A percentile compares a stretch with the other conserved stretches of the same genome.
Evolutionary conservation across 228 moss, liverwort and hornwort species (phyloP).

Genomic region (Sphagnum magellanicum): DNA sequence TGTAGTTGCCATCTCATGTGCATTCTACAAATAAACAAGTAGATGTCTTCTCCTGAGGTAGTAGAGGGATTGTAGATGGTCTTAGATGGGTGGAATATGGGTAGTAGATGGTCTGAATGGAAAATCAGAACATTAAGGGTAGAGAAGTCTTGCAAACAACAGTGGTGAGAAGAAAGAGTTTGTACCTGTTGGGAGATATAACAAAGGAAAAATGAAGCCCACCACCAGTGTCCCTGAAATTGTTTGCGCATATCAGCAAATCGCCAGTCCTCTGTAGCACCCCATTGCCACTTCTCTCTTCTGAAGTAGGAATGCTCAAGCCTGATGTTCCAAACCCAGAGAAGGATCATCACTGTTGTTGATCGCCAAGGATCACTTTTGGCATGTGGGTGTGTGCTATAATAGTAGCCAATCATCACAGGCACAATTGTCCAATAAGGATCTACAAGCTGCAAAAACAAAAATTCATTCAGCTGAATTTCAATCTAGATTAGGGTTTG

Average conservation of each 20-base stretch:
- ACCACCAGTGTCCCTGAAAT: slow-evolving; percentile 66
- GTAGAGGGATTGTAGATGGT: no score
- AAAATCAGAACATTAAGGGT: no score
- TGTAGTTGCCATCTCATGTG: no score
- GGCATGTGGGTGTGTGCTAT: slow-evolving; percentile 48
- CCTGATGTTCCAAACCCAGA: slow-evolving; percentile 77
- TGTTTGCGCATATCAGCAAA: slow-evolving; percentile 43
- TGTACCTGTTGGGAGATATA: slow-evolving; percentile 66
- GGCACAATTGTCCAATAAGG: slow-evolving; percentile 86
- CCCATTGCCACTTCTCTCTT: slow-evolving; percentile 88
- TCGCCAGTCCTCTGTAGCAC: slow-evolving; percentile 89
- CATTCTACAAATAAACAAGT: no score
- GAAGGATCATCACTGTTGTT: slow-evolving; percentile 40
- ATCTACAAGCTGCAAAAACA: slow-evolving; percentile 59
- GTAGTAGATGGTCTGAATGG: no score
- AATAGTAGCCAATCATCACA: slow-evolving; percentile 66
- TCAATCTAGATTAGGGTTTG: no score
- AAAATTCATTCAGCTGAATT: not conserved
- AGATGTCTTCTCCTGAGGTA: no score
- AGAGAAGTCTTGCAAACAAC: no score
- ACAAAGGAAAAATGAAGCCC: slow-evolving; percentile 67
- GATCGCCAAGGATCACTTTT: slow-evolving; percentile 53
- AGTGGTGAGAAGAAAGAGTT: no score
- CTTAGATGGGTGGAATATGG: no score
- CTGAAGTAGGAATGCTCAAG: slow-evolving; percentile 78